Evolutionary conservation across 2,329 filamentous ascomycete species (phyloP).

Genomic region (Nemania abortiva): DNA sequence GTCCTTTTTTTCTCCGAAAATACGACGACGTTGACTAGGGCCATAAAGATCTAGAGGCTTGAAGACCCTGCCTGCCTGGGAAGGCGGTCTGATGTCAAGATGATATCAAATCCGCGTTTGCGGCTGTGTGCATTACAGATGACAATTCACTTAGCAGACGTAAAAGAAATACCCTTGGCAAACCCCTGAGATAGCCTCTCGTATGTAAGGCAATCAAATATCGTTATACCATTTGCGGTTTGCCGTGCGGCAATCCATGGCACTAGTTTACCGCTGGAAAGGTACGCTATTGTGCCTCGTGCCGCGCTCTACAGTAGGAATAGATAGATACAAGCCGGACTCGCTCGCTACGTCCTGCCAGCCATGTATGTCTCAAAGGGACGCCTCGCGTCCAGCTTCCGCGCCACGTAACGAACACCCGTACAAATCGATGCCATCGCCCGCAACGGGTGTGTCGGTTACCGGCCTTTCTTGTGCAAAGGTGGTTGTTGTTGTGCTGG

Average conservation of each 20-base stretch:
- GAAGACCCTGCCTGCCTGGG: neutral
- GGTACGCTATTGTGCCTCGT: neutral
- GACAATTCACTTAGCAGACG: neutral
- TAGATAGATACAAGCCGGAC: neutral
- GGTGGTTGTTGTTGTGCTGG: neutral
- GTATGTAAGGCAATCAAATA: neutral
- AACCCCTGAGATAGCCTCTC: neutral
- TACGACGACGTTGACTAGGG: constrained; percentile 8
- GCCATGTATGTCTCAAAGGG: constrained; percentile 33
- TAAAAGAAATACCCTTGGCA: neutral
- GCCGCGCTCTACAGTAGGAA: neutral
- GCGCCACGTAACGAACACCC: constrained; percentile 7
- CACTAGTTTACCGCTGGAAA: neutral
- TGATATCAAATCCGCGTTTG: neutral
- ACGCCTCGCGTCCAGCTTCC: constrained; percentile 44
- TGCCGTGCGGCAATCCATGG: neutral
- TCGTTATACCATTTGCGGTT: neutral
- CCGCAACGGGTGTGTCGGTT: constrained; percentile 31
- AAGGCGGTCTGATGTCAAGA: constrained; percentile 4
- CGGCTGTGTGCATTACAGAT: neutral
- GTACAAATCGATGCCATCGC: constrained; percentile 48
- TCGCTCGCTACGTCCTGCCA: constrained; percentile 28
- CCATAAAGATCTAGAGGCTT: neutral
- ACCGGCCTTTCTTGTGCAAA: neutral
- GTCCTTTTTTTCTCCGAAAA: constrained; percentile 23